These are phyloP conservation scores for Pythium pyrilobum DNA, from an alignment of 352 stramenopile genomes.

Conservation along the genomic window DNA sequence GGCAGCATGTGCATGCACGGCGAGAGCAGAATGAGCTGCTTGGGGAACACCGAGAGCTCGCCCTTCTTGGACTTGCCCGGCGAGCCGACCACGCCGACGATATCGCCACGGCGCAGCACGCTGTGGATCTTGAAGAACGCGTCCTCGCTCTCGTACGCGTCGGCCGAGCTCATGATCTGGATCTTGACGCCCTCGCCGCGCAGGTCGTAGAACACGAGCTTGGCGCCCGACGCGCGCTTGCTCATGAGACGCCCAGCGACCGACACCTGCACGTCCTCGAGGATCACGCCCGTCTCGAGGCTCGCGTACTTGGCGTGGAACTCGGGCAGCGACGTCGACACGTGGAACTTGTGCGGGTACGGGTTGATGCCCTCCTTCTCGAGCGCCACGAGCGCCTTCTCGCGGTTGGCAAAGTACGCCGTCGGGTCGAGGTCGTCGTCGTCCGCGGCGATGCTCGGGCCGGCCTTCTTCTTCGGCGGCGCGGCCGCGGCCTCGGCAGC, in stretches of 20 bases:
- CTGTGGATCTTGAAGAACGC: conserved; percentile 83
- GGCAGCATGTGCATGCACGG: conserved; percentile 86
- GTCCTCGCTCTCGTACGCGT: conserved; percentile 51
- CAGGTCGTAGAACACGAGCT: conserved; percentile 99
- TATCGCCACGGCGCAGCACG: conserved; percentile 93
- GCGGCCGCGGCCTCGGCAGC: conserved; percentile 51
- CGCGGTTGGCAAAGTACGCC: conserved; percentile 97
- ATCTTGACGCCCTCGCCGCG: conserved; percentile 92
- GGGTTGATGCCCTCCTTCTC: conserved; percentile 91
- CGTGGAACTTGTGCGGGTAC: conserved; percentile 99
- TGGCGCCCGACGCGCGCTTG: conserved; percentile 93
- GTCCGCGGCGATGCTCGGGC: conserved; percentile 36
- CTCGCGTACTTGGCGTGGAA: conserved; percentile 88
- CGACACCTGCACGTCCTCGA: conserved; percentile 80
- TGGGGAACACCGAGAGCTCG: conserved; percentile 96
- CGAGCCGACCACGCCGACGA: conserved; percentile 93
- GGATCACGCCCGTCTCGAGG: conserved; percentile 76
- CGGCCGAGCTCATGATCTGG: conserved; percentile 95
- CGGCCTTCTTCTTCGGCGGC: conserved; percentile 58
- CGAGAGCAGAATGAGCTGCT: conserved; percentile 63
- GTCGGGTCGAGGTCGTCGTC: conserved; percentile 97
- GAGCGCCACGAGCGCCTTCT: conserved; percentile 85
- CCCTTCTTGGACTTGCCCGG: conserved; percentile 97
- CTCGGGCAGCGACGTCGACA: conserved; percentile 91
- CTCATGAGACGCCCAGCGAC: conserved; percentile 95